Percentiles rank a stretch among this genome's conserved stretches.
Evolutionary conservation across 768 basidiomycete species (phyloP).

Genomic region (Favolaschia claudopus): DNA sequence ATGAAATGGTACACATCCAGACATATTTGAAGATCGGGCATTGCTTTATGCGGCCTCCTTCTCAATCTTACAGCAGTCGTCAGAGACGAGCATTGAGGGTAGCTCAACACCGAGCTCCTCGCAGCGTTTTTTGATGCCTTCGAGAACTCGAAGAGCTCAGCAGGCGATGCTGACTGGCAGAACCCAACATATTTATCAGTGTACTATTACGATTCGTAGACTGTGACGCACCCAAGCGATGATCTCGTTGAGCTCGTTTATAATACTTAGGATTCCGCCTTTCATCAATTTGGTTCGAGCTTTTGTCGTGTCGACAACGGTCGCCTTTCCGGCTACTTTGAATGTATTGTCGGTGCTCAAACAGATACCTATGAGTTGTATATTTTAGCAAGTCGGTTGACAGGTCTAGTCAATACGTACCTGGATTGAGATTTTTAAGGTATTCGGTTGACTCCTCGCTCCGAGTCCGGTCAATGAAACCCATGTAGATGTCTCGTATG

Average conservation of each 20-base stretch:
- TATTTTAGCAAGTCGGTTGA: neutral
- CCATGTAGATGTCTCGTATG: slow-evolving; percentile 27
- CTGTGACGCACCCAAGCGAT: neutral
- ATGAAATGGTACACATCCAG: slow-evolving; percentile 19
- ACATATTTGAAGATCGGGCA: slow-evolving; percentile 1
- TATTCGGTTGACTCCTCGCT: slow-evolving; percentile 25
- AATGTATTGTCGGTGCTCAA: slow-evolving; percentile 20
- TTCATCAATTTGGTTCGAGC: slow-evolving; percentile 12
- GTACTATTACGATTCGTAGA: neutral
- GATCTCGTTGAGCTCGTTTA: neutral
- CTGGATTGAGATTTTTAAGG: slow-evolving; percentile 21
- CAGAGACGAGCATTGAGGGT: slow-evolving; percentile 9
- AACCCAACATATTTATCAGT: neutral
- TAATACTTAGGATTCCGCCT: neutral
- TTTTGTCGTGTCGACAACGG: slow-evolving; percentile 10
- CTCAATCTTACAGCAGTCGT: slow-evolving; percentile 20
- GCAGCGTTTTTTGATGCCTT: slow-evolving; percentile 5
- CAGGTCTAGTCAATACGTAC: neutral
- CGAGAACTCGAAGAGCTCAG: slow-evolving; percentile 9
- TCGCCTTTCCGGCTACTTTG: slow-evolving; percentile 20
- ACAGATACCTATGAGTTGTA: slow-evolving; percentile 1
- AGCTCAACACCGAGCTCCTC: neutral
- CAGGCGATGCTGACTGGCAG: slow-evolving; percentile 13
- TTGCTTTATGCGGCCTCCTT: neutral
- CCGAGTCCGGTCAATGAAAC: slow-evolving; percentile 25